Evolutionary conservation across 208 protist genomes (phyloP), one percentile per base, ranked within the genome.

Genomic region (Crithidia brevicula): DNA sequence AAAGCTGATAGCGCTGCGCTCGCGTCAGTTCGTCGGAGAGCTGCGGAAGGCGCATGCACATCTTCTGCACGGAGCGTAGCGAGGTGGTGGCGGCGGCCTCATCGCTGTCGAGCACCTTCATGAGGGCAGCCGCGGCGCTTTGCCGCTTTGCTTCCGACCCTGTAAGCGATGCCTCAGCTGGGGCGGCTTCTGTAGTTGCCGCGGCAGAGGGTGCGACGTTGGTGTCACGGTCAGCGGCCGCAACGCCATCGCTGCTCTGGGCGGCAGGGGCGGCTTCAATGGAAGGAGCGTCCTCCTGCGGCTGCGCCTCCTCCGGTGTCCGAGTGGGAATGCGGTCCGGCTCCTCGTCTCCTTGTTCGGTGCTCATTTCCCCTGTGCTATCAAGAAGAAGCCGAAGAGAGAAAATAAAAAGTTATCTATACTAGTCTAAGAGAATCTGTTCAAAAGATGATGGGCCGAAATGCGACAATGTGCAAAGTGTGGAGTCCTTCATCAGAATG

Each of bases 11-110:
- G 0, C 86, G 83, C 31, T 69, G 72, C 18, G 60, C 45, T 1
- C 78, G 77, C 13, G 58, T 81, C 25, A 92, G 65, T 9, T 67
- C 46, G 9, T 38, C 52, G 16, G 85, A 86, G 30, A 95, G 73
- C 4, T 84, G 58, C 11, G 83, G 89, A n/a, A 91, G 47, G 31
- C 68, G 69, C 57, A 87, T 80, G 62, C 86, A 94, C 27, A 69
- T 71, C 60, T 81, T 77, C 47, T 88, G 86, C 33, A 94, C 11
- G n/a, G 74, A 28, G 28, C 46, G 54, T 42, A 88, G 61, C 11
- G 69, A 47, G 13, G 16, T 16, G 34, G 58, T 42, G 20, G n/a
- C 36, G 1, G 42, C 13, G 1, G 42, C 46, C 22, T 43, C 31
- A 33, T 38, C 50, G 33, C 49, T 63, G 47, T 73, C 68, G 9